A percentile compares a stretch with the other conserved stretches of the same genome.
Evolutionary conservation across 179 eudicot genomes (phyloP).

Genomic region (Actinidia polygama): DNA sequence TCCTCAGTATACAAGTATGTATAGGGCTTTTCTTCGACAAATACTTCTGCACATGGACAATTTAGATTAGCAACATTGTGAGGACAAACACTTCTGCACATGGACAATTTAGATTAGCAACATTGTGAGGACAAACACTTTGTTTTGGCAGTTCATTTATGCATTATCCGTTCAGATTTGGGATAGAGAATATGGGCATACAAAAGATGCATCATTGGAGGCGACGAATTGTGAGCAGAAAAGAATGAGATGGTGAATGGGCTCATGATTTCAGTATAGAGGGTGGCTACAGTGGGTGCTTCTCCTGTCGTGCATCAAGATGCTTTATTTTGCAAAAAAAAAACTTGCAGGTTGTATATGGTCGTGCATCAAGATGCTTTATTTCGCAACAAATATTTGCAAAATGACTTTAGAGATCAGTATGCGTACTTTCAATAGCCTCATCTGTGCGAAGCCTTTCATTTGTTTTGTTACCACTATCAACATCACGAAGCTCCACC

Average conservation of each 20-base stretch:
- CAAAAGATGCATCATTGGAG: too few species aligned
- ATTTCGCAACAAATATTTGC: not conserved
- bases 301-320: too few species aligned
- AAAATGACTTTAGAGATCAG: not conserved
- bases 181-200: too few species aligned
- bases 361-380: not conserved
- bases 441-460: constrained; percentile 97
- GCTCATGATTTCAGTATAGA: too few species aligned
- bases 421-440: constrained; percentile 71
- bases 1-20: constrained; percentile 78
- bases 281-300: too few species aligned
- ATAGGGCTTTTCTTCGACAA: constrained; percentile 73
- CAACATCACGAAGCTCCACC: constrained; percentile 99
- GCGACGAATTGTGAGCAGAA: too few species aligned
- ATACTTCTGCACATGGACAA: constrained; percentile 59
- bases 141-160: too few species aligned
- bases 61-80: not conserved
- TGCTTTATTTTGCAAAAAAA: too few species aligned
- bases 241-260: too few species aligned
- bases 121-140: not conserved
- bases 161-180: too few species aligned
- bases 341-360: too few species aligned
- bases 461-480: constrained; percentile 77
- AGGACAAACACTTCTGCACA: constrained; percentile 72
- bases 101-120: constrained; percentile 15